Evolutionary conservation across 2,329 filamentous ascomycete species (phyloP), one percentile per base, ranked within the genome.

Genomic region (Fusarium drepaniforme): DNA sequence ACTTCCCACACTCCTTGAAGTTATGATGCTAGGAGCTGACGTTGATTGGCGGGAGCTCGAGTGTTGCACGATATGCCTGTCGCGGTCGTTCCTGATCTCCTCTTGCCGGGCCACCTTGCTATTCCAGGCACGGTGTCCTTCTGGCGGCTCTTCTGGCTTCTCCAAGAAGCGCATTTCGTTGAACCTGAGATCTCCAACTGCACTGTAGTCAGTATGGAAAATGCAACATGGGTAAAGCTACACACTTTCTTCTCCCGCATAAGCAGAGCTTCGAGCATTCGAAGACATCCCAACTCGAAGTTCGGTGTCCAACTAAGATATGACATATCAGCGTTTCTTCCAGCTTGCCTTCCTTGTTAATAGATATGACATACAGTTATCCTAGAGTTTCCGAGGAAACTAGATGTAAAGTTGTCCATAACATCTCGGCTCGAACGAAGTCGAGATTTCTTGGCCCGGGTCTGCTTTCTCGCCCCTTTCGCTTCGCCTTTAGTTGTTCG

Each of bases 381-480:
- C 57, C 76, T 79, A 9, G 74, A 74, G 21, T 85, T 84, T 13
- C 86, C 80, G 49, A 93, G 85, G 62, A 87, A 87, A 5, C 86
- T 80, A 1, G 91, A 91, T 15, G 83, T 83, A 71, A 93, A 93
- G 23, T 87, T 87, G 8, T 85, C 81, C 80, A 91, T 87, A 9
- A 92, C 83, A 46, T 88, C 86, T 64, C 84, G 85, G 16, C 84
- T 80, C 1, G 83, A 84, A 8, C 79, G 77, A 40, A 84, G 70
- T 15, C 64, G 76, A n/a, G 80, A 80, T 38, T 80, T 82, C 38
- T 77, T 76, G 7, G 58, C 33, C 7, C 70, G 66, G n/a, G 49
- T 21, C 28, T 53, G 62, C 59, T 57, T 44, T 62, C 38, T 75
- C 37, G 49, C 51, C 25, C 2, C 66, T 58, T 66, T 59, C n/a